Percentiles rank a stretch among this genome's conserved stretches.
Conservation (phyloP, 352 stramenopile species). For the Phytophthora cajani region DNA sequence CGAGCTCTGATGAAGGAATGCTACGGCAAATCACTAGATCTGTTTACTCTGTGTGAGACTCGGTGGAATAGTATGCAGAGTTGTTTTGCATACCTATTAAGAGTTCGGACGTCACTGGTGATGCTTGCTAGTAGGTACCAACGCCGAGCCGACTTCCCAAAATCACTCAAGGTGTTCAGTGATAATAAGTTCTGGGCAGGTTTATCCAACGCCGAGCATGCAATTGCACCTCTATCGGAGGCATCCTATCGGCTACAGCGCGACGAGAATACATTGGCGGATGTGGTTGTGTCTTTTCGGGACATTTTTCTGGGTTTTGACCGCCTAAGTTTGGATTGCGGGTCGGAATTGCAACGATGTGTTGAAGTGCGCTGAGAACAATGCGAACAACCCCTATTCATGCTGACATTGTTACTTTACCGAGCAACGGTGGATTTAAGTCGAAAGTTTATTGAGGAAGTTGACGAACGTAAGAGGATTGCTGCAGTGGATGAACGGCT, state of each 20-base stretch:
- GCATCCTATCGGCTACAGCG: conserved; percentile 3
- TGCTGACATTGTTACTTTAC: background rate
- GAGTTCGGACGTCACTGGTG: no score
- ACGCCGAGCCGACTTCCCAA: no score
- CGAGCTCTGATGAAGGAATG: no score
- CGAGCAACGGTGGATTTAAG: background rate
- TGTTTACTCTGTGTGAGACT: no score
- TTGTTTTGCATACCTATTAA: no score
- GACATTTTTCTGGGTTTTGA: background rate
- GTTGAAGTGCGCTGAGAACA: background rate
- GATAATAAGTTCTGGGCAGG: background rate
- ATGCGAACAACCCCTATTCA: background rate
- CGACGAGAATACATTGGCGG: background rate
- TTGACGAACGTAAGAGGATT: background rate
- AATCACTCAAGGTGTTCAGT: no score
- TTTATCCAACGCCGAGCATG: background rate
- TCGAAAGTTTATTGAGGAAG: background rate
- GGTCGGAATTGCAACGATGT: background rate
- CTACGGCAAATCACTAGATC: no score
- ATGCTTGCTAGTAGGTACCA: no score
- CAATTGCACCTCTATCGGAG: conserved; percentile 3
- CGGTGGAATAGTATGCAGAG: no score
- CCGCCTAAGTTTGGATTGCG: background rate
- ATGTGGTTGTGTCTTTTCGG: conserved; percentile 3
- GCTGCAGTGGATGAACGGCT: background rate